Conservation (phyloP, 139 green algal genomes). For the Marvania coccoides region DNA sequence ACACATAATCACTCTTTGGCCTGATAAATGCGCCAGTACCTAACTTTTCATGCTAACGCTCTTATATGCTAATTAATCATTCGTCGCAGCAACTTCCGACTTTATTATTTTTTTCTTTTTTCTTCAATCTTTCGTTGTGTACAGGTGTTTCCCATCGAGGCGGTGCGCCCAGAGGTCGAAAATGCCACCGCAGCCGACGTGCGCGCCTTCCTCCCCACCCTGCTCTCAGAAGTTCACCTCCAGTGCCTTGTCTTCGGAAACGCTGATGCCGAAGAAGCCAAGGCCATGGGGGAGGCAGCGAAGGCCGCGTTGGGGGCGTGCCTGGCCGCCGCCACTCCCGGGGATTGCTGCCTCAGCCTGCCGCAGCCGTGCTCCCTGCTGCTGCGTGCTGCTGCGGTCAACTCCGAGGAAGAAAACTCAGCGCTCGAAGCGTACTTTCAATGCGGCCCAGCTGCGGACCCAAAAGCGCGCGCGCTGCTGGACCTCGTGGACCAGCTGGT, state of each 20-base stretch:
- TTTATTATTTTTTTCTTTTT: too few relatives aligned
- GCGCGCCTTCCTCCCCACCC: constrained; percentile 3
- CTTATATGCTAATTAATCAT: too few relatives aligned
- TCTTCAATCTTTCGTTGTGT: too few relatives aligned
- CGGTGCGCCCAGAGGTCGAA: constrained; percentile 17
- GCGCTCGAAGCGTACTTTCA: constrained; percentile 74
- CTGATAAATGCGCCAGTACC: too few relatives aligned
- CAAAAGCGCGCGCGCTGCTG: constrained; percentile 31
- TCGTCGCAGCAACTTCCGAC: too few relatives aligned
- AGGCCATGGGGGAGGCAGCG: constrained; percentile 1
- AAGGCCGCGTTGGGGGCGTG: background rate
- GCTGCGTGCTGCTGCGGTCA: constrained; percentile 43
- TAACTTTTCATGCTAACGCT: too few relatives aligned
- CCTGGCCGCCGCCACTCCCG: background rate
- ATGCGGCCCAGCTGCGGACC: background rate
- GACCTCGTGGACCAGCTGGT: constrained; percentile 73
- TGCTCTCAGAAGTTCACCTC: constrained; percentile 54
- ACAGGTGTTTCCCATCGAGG: constrained; percentile 27
- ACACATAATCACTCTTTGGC: too few relatives aligned
- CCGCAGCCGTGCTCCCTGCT: background rate
- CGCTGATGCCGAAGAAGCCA: constrained; percentile 42
- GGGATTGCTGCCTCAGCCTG: background rate
- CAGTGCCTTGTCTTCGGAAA: constrained; percentile 81
- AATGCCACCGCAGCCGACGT: constrained; percentile 6
- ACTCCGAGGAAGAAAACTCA: constrained; percentile 78